Base-by-base conservation (phyloP, 805 yeast species). In the Teunomyces panamensis region DNA sequence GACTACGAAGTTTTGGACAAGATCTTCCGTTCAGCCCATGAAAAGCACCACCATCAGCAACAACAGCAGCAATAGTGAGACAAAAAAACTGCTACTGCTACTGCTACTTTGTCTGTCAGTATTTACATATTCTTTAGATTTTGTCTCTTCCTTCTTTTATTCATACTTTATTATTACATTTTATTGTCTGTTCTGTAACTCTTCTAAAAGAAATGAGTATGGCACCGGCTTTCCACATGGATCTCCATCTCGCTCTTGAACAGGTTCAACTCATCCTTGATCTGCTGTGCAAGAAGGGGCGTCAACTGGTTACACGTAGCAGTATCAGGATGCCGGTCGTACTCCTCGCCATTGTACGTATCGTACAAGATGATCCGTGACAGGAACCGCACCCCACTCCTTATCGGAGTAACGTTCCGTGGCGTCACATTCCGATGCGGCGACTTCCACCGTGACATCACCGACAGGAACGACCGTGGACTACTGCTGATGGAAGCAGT, bases 301-400 rank as follows among this genome's bases (percentile, higher is more conserved):
- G 96, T 90, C 63, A 90, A 74, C 61, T 85, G 89, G 65, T 91
- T 89, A 68, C 97, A 92, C 2, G 97, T 90, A 3, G 96, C 96
- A 27, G 84, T 74, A 52, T 90, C 97, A 0, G 97, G 97, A 54
- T 84, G 89, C 58, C 99, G 81, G 65, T 92, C 97, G 65, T 92
- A 92, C 54, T 87, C 97, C 14, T 79, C 83, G 32, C 84, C 83
- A 49, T 84, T 79, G 64, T 86, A 89, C 0, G 97, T 92, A 50
- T 89, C 95, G 65, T 84, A 92, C 37, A 94, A 77, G 6, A 88
- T 78, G 48, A 94, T 88, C 56, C 89, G 75, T 1, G 95, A 84
- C 4, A 96, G 86, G 67, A 92, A 92, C 43, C 80, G 64, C 9
- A 85, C 89, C 11, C 66, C 64, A 4, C 53, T 51, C 24, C 46